These are phyloP conservation scores for Jatropha curcas DNA, from an alignment of 345 rosid genomes.

Conservation along the genomic window DNA sequence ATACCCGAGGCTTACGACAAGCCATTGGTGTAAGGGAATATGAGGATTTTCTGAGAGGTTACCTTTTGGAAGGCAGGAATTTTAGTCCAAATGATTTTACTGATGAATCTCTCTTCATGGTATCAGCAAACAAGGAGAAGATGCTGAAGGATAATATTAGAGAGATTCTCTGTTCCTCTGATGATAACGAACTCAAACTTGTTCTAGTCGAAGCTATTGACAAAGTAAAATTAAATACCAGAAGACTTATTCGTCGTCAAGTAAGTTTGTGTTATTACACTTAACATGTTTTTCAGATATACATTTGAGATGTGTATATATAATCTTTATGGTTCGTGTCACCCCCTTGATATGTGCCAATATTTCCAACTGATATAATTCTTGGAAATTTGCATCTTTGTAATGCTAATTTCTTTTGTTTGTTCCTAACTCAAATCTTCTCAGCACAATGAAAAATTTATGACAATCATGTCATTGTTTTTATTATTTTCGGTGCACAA, in stretches of 20 bases:
- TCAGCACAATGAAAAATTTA: too few relatives aligned
- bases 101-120: slow-evolving; percentile 19
- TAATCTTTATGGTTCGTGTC: too few relatives aligned
- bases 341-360: too few relatives aligned
- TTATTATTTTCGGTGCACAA: too few relatives aligned
- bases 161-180: slow-evolving; percentile 38
- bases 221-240: slow-evolving; percentile 70
- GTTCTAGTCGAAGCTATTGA: slow-evolving; percentile 67
- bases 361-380: too few relatives aligned
- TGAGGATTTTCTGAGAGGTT: slow-evolving; percentile 50
- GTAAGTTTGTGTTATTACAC: slow-evolving; percentile 43
- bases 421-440: too few relatives aligned
- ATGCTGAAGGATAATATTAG: slow-evolving; percentile 42
- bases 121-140: slow-evolving; percentile 28
- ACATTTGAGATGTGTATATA: background rate
- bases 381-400: too few relatives aligned
- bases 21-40: slow-evolving; percentile 94
- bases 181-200: slow-evolving; percentile 41
- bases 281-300: background rate
- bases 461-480: too few relatives aligned
- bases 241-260: slow-evolving; percentile 88
- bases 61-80: slow-evolving; percentile 26
- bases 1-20: slow-evolving; percentile 80
- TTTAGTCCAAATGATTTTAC: slow-evolving; percentile 20
- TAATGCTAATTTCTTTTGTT: too few relatives aligned